These are phyloP conservation scores for Apiotrichum siamense DNA, from an alignment of 1,284 basidiomycete species.

Conservation along the genomic window DNA sequence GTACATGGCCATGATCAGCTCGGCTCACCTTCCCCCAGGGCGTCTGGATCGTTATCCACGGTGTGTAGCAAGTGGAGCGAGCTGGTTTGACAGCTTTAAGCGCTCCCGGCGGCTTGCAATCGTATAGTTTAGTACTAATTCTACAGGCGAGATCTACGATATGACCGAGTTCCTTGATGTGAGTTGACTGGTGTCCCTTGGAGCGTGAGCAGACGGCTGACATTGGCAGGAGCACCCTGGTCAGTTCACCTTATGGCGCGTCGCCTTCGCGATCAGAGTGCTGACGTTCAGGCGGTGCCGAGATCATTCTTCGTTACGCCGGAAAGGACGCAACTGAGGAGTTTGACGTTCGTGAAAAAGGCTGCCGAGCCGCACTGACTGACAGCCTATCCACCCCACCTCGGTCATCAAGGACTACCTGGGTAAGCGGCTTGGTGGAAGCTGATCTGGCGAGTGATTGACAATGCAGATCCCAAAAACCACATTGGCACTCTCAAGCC, in stretches of 20 bases:
- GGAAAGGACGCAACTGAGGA: constrained; percentile 73
- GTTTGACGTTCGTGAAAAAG: constrained; percentile 54
- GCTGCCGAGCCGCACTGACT: not conserved
- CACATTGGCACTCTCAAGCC: constrained; percentile 63
- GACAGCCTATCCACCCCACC: constrained; percentile 74
- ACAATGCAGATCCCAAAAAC: constrained; percentile 26
- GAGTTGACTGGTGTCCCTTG: constrained; percentile 44
- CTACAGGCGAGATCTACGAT: constrained; percentile 61
- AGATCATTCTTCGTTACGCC: constrained; percentile 63
- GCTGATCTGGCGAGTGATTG: not conserved
- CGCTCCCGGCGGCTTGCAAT: too few species aligned
- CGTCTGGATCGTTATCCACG: constrained; percentile 86
- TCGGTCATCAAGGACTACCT: constrained; percentile 78
- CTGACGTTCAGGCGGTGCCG: constrained; percentile 53
- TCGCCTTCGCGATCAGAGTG: not conserved
- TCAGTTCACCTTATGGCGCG: constrained; percentile 29
- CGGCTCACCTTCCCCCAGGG: constrained; percentile 51
- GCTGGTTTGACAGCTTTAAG: not conserved
- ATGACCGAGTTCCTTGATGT: constrained; percentile 66
- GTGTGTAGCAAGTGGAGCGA: constrained; percentile 43
- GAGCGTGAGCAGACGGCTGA: not conserved
- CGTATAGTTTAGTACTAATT: not conserved
- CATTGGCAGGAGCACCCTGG: constrained; percentile 61
- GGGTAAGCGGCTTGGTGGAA: constrained; percentile 44
- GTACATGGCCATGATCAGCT: too few species aligned